phyloP scores from a whole-genome alignment of 1,284 basidiomycete genomes.

The Kwoniella shivajii region DNA sequence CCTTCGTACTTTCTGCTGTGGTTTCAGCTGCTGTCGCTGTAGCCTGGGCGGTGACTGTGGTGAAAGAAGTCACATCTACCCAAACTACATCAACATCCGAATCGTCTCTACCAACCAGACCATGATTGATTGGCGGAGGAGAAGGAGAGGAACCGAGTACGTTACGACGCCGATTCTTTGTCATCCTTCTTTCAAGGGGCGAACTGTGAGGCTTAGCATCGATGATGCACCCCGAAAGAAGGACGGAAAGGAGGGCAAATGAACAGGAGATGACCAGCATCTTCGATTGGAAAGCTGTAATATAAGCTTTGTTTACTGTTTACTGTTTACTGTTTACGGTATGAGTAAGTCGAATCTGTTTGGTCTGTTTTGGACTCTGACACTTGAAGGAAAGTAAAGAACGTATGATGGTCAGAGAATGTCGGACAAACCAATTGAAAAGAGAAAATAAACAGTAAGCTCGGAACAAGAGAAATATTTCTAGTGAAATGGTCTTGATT shows the following conservation, averaged over 20 bases:
- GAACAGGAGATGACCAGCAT: slow-evolving; percentile 13
- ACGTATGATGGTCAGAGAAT: neutral
- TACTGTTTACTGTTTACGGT: too few species aligned
- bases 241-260: neutral
- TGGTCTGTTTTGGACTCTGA: too few species aligned
- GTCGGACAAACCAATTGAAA: too few species aligned
- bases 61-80: neutral
- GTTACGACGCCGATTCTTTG: neutral
- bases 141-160: neutral
- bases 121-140: neutral
- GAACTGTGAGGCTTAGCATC: neutral
- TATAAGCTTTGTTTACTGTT: too few species aligned
- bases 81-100: slow-evolving; percentile 1
- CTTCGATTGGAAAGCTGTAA: neutral
- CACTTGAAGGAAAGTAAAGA: too few species aligned
- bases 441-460: too few species aligned
- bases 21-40: neutral
- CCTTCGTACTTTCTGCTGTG: neutral
- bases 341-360: too few species aligned
- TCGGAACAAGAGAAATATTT: too few species aligned
- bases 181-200: neutral
- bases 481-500: too few species aligned
- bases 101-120: neutral
- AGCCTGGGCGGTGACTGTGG: neutral
- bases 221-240: neutral